A percentile compares a stretch with the other conserved stretches of the same genome.
These are phyloP conservation scores for Diaporthe capsici DNA, from an alignment of 2,329 filamentous ascomycete species.

Conservation along the genomic window DNA sequence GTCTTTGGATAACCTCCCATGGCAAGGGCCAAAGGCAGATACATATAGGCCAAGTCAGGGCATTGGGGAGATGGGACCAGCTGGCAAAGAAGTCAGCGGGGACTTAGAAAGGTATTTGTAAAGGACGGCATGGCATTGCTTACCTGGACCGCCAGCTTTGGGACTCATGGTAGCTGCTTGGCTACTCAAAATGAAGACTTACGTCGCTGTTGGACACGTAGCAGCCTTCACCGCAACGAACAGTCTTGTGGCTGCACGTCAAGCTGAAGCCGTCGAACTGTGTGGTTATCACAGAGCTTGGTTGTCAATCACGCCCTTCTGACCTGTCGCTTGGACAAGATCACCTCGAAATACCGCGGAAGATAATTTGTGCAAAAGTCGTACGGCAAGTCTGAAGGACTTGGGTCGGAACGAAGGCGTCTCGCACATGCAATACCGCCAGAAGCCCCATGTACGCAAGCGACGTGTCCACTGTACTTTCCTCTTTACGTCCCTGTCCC, in stretches of 20 bases:
- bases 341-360: background rate
- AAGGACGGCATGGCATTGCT: background rate
- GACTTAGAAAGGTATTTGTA: background rate
- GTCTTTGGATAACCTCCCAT: background rate
- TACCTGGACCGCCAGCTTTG: background rate
- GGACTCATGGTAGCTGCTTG: background rate
- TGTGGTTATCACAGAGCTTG: background rate
- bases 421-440: too few relatives aligned
- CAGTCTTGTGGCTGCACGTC: background rate
- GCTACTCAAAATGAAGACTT: background rate
- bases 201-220: background rate
- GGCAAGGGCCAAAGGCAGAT: background rate
- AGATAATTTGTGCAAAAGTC: background rate
- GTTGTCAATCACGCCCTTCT: background rate
- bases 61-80: background rate
- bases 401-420: background rate
- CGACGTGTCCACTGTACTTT: too few relatives aligned
- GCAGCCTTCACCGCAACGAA: background rate
- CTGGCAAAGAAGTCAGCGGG: background rate
- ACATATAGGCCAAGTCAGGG: too few relatives aligned
- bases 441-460: too few relatives aligned
- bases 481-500: too few relatives aligned
- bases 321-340: background rate
- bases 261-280: background rate
- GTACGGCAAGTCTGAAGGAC: background rate